Conservation (phyloP, 2,329 filamentous ascomycete genomes). For the Calonectria leucothoes region DNA sequence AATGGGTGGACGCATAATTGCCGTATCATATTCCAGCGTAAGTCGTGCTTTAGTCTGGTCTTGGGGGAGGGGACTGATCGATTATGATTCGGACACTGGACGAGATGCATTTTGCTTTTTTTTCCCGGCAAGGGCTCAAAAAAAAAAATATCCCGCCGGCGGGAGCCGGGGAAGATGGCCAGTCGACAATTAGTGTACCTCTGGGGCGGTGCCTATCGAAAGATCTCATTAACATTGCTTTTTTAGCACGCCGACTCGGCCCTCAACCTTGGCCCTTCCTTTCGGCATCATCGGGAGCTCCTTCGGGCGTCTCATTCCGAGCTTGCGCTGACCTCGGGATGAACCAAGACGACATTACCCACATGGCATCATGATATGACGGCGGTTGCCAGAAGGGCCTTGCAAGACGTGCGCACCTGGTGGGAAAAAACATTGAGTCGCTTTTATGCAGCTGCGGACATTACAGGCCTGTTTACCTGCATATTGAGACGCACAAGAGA, state of each 20-base stretch:
- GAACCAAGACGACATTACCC: background rate
- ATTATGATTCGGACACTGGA: conserved; percentile 2
- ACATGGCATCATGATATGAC: background rate
- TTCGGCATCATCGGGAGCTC: conserved; percentile 18
- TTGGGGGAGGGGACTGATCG: conserved; percentile 4
- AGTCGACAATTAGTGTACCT: background rate
- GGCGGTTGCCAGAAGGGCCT: background rate
- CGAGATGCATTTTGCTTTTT: conserved; percentile 19
- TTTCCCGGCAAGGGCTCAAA: conserved; percentile 16
- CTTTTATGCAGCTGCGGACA: conserved; percentile 3
- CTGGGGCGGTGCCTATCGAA: background rate
- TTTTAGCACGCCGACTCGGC: background rate
- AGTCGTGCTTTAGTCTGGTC: conserved; percentile 21
- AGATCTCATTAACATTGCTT: background rate
- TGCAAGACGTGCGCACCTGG: background rate
- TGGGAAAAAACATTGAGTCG: background rate
- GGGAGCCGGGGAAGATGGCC: background rate
- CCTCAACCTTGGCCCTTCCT: background rate
- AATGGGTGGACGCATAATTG: conserved; percentile 30
- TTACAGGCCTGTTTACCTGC: conserved; percentile 12
- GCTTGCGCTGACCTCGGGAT: conserved; percentile 10
- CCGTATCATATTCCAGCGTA: conserved; percentile 19
- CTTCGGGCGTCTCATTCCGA: background rate
- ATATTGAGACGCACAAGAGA: conserved; percentile 2
- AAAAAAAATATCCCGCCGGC: conserved; percentile 6